Percentiles rank a stretch among this genome's conserved stretches.
Evolutionary conservation across 2,329 filamentous ascomycete genomes (phyloP).

Genomic region (Emergomyces africanus): DNA sequence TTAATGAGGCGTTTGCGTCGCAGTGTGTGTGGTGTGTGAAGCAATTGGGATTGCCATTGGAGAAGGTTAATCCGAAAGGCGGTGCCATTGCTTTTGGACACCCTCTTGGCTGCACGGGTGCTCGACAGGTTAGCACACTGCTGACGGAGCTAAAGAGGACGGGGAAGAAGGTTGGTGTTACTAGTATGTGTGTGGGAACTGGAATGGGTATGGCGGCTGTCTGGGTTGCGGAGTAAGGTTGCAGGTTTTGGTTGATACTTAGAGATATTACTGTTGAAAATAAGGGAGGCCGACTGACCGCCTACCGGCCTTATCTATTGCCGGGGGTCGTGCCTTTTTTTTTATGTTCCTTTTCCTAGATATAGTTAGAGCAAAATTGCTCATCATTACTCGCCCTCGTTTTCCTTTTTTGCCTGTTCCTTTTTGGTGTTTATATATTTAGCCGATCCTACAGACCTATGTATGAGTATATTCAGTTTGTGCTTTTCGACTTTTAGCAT

Average conservation of each 20-base stretch:
- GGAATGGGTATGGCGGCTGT: slow-evolving; percentile 97
- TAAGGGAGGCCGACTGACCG: background rate
- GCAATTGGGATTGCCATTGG: slow-evolving; percentile 65
- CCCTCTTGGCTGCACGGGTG: slow-evolving; percentile 86
- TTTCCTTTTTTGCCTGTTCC: background rate
- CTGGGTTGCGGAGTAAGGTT: slow-evolving; percentile 75
- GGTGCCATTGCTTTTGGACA: slow-evolving; percentile 94
- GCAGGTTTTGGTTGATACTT: background rate
- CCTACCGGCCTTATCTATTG: slow-evolving; percentile 6
- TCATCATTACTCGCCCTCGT: background rate
- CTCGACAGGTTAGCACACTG: slow-evolving; percentile 83
- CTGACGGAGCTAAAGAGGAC: slow-evolving; percentile 80
- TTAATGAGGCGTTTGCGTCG: slow-evolving; percentile 96
- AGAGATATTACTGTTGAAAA: background rate
- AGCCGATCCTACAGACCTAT: background rate
- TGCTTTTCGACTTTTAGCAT: background rate
- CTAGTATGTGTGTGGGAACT: slow-evolving; percentile 92
- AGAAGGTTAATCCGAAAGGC: slow-evolving; percentile 96
- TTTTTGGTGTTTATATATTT: background rate
- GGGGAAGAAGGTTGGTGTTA: slow-evolving; percentile 74
- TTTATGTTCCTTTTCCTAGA: background rate
- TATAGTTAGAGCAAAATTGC: slow-evolving; percentile 1
- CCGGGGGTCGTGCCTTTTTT: background rate
- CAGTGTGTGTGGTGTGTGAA: slow-evolving; percentile 92
- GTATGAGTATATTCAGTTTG: background rate